Evolutionary conservation across 164 flowering plant genomes (phyloP), one percentile per base, ranked within the genome.

Genomic region (Santalum album): DNA sequence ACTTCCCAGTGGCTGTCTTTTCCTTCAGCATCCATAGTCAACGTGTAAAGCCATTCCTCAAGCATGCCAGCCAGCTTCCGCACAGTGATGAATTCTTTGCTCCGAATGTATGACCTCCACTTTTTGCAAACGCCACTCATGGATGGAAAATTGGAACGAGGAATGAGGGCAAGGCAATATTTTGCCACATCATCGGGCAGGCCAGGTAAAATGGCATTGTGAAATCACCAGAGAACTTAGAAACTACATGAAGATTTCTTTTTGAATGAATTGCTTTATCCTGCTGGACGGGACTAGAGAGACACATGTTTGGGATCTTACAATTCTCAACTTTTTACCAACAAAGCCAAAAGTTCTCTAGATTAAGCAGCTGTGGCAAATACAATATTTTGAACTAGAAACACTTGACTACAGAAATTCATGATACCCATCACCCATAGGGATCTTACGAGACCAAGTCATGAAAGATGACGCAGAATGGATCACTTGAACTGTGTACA

Each of bases 121-220:
- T 53, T 68, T 74, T 75, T 89, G 67, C 77, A 69, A 12, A 92
- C 99, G 55, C 70, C 77, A 32, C 90, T 92, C 96, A 92, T 82
- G 25, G 76, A 52, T 2, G 97, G 95, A 50, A 85, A 78, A 59
- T 68, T 60, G 25, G 77, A 61, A 19, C 95, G 87, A 21, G 99
- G 99, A 56, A 82, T 92, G 53, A 92, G 85, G 23, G 95, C 96
- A 62, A 92, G 96, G 74, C 96, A 89, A 42, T 72, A 57, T 63
- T 82, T 87, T 54, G 92, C 87, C 49, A 92, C 90, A 65, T 92
- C 99, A 70, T 92, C 99, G 9, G 97, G 87, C 55, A 92, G 70
- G 11, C 97, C 99, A 18, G 95, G 95, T 49, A 92, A 67, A 62
- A 92, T 59, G 36, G 94, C 81, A 60, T 29, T 54, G 56, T 65